Conservation (phyloP, 768 basidiomycete species). For the Bullera alba region DNA sequence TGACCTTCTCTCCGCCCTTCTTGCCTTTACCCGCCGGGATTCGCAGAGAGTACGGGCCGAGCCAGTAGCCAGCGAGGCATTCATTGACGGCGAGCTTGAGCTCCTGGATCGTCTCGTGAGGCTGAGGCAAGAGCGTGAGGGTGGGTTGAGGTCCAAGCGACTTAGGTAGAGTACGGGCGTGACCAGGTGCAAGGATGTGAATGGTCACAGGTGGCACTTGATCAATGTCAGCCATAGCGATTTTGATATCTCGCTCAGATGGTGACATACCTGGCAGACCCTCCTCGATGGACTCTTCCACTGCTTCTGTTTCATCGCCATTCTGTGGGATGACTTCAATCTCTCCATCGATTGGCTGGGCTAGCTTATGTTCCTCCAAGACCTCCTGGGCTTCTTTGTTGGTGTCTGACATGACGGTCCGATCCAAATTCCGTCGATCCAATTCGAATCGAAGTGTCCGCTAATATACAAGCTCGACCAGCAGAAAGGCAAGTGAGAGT, state of each 20-base stretch:
- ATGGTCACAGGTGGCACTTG: conserved; percentile 38
- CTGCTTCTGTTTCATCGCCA: not conserved
- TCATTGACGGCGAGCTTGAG: conserved; percentile 47
- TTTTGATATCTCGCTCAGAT: no score
- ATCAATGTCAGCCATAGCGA: no score
- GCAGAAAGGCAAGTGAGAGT: no score
- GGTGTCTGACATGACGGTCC: no score
- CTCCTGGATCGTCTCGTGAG: conserved; percentile 45
- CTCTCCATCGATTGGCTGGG: no score
- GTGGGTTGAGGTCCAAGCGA: conserved; percentile 11
- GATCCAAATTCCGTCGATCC: no score
- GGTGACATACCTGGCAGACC: not conserved
- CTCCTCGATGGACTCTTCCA: not conserved
- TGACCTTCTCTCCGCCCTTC: conserved; percentile 15
- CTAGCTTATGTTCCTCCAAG: no score
- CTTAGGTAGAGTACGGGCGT: conserved; percentile 34
- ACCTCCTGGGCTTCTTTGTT: no score
- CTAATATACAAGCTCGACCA: no score
- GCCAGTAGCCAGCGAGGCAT: conserved; percentile 49
- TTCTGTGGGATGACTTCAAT: no score
- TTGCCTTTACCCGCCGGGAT: conserved; percentile 19
- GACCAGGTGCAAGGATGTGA: conserved; percentile 32
- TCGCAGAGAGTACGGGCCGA: conserved; percentile 48
- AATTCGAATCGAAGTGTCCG: no score
- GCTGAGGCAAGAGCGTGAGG: conserved; percentile 36